A percentile compares a stretch with the other conserved stretches of the same genome.
These are phyloP conservation scores for Neltuma alba DNA, from an alignment of 306 rosid genomes.

Conservation along the genomic window DNA sequence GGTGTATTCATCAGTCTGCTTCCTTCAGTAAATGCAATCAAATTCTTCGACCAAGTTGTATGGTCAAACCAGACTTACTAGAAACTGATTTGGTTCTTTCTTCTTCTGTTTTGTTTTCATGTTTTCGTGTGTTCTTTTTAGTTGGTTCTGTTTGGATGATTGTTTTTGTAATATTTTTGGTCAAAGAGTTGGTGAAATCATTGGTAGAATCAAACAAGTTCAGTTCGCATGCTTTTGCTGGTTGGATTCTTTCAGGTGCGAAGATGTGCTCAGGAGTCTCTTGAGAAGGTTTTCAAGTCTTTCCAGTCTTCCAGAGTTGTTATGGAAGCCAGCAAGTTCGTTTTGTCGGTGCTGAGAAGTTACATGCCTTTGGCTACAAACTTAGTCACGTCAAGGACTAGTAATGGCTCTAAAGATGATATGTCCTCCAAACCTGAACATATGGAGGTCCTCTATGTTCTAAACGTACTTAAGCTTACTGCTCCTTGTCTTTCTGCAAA, in stretches of 20 bases:
- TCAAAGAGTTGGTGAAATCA: not conserved
- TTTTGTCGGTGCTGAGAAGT: constrained; percentile 62
- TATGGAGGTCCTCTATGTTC: constrained; percentile 70
- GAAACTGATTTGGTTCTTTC: not conserved
- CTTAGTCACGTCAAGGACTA: constrained; percentile 37
- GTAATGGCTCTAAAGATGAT: constrained; percentile 47
- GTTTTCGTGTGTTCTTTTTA: no score
- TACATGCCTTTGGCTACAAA: constrained; percentile 58
- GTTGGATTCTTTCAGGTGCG: constrained; percentile 60
- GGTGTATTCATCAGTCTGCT: not conserved
- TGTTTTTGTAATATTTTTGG: not conserved
- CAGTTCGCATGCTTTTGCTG: not conserved
- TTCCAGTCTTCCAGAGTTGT: constrained; percentile 47
- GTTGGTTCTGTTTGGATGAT: not conserved
- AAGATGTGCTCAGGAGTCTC: constrained; percentile 83
- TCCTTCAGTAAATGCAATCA: not conserved
- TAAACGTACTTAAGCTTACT: constrained; percentile 63
- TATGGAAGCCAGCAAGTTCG: constrained; percentile 79
- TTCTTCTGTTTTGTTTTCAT: no score
- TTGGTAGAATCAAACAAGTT: not conserved
- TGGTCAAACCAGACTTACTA: not conserved
- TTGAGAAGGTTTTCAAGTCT: constrained; percentile 65
- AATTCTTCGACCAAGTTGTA: no score
- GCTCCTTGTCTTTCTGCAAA: constrained; percentile 67
- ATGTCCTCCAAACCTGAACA: constrained; percentile 44